These are phyloP conservation scores for Marasmius oreades DNA, from an alignment of 1,284 basidiomycete genomes.

Conservation along the genomic window DNA sequence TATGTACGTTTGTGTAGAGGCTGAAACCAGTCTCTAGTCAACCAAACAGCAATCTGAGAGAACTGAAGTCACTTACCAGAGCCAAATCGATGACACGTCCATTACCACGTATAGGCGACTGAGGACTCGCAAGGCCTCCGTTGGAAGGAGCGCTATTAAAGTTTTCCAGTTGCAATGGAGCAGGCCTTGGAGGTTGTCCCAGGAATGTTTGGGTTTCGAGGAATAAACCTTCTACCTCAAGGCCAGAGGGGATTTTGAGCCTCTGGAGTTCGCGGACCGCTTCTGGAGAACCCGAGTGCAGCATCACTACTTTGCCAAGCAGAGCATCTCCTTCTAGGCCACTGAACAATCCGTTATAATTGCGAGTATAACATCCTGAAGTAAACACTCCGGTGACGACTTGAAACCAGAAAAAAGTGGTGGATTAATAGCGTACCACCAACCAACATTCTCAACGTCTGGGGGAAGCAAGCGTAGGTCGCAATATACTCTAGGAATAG, in stretches of 20 bases:
- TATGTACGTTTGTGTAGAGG: slow-evolving; percentile 50
- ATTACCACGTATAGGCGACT: slow-evolving; percentile 40
- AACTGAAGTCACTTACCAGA: slow-evolving; percentile 36
- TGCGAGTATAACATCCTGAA: slow-evolving; percentile 11
- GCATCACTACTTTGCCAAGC: slow-evolving; percentile 60
- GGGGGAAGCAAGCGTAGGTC: slow-evolving; percentile 70
- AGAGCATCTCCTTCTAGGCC: slow-evolving; percentile 57
- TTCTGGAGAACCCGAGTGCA: slow-evolving; percentile 48
- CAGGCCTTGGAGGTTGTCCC: slow-evolving; percentile 34
- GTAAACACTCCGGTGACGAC: slow-evolving; percentile 16
- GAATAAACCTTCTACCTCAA: slow-evolving; percentile 64
- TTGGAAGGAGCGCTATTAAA: slow-evolving; percentile 37
- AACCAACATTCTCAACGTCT: slow-evolving; percentile 72
- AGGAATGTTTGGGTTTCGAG: slow-evolving; percentile 32
- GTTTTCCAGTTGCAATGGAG: slow-evolving; percentile 39
- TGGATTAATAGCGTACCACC: slow-evolving; percentile 41
- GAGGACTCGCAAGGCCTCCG: slow-evolving; percentile 54
- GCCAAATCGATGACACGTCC: slow-evolving; percentile 50
- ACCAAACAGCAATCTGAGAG: background rate
- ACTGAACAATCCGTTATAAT: slow-evolving; percentile 42
- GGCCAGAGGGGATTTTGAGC: slow-evolving; percentile 44
- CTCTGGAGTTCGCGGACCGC: slow-evolving; percentile 43
- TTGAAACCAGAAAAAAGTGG: slow-evolving; percentile 6
- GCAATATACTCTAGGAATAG: slow-evolving; percentile 60
- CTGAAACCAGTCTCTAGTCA: slow-evolving; percentile 22